These are phyloP conservation scores for Candida vartiovaarae DNA, from an alignment of 805 yeast species.

Conservation along the genomic window DNA sequence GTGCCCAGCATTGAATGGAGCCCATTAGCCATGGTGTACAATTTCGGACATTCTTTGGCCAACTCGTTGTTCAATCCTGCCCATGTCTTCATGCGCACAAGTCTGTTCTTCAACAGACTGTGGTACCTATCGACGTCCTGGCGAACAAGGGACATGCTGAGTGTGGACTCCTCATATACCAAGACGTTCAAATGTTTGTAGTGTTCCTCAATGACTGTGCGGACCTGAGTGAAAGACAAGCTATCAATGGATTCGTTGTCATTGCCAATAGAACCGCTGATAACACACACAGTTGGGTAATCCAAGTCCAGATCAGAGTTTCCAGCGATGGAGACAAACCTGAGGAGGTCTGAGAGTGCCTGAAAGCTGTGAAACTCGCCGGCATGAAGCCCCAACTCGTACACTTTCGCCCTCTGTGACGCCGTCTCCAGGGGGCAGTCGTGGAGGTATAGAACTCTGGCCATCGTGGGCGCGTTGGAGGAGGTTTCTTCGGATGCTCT, in stretches of 20 bases:
- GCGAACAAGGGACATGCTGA: conserved; percentile 15
- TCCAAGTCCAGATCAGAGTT: conserved; percentile 22
- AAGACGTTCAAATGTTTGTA: conserved; percentile 21
- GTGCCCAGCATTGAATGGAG: conserved; percentile 19
- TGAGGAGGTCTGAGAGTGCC: conserved; percentile 11
- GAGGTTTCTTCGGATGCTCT: too few species aligned
- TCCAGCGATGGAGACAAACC: conserved; percentile 16
- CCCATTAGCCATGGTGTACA: conserved; percentile 31
- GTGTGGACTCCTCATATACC: conserved; percentile 10
- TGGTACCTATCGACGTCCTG: conserved; percentile 16
- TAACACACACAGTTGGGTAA: conserved; percentile 20
- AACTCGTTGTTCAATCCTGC: conserved; percentile 28
- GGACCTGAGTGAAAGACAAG: conserved; percentile 7
- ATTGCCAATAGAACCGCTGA: conserved; percentile 13
- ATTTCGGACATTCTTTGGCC: conserved; percentile 16
- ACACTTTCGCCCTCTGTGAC: conserved; percentile 9
- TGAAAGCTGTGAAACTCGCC: conserved; percentile 8
- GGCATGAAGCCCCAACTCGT: conserved; percentile 9
- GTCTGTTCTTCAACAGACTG: conserved; percentile 22
- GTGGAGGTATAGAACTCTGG: conserved; percentile 19
- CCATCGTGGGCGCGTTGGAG: conserved; percentile 6
- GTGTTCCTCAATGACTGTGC: conserved; percentile 13
- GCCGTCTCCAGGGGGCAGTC: conserved; percentile 5
- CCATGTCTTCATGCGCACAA: conserved; percentile 35
- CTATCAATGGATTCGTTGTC: conserved; percentile 8